Conservation (phyloP, 257 asterid species). For the Primulina eburnea region DNA sequence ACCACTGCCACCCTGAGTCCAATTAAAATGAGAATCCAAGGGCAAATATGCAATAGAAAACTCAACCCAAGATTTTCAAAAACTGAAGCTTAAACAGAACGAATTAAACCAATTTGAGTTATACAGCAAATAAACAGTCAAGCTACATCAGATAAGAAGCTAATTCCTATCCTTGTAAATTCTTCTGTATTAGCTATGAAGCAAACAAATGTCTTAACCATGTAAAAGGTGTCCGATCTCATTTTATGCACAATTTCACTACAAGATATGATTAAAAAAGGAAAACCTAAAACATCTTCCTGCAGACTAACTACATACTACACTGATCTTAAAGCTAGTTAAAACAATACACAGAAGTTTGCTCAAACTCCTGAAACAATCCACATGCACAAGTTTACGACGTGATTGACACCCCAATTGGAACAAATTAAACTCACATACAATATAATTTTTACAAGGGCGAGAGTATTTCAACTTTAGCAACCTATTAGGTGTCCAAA, state of each 20-base stretch:
- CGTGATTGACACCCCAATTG: constrained; percentile 14
- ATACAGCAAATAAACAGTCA: constrained; percentile 16
- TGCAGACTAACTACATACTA: neutral
- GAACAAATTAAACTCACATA: constrained; percentile 22
- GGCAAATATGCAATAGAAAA: constrained; percentile 9
- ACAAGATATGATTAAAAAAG: neutral
- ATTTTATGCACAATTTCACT: constrained; percentile 8
- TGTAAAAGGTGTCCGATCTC: neutral
- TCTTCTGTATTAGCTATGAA: constrained; percentile 14
- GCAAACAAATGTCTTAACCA: constrained; percentile 12
- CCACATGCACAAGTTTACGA: constrained; percentile 15
- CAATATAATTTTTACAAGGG: constrained; percentile 21
- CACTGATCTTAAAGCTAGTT: neutral
- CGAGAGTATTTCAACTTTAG: constrained; percentile 2
- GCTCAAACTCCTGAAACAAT: constrained; percentile 8
- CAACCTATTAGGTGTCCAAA: constrained; percentile 12
- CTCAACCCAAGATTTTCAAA: constrained; percentile 13
- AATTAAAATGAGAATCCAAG: constrained; percentile 12
- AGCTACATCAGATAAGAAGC: constrained; percentile 14
- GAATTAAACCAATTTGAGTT: constrained; percentile 11
- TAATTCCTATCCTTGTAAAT: constrained; percentile 13
- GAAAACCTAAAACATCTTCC: constrained; percentile 7
- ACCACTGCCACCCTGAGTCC: neutral
- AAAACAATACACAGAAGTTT: constrained; percentile 4
- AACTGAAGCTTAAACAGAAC: constrained; percentile 15